Evolutionary conservation across 2,329 filamentous ascomycete species (phyloP), one percentile per base, ranked within the genome.

Genomic region (Verticillium isaacii): DNA sequence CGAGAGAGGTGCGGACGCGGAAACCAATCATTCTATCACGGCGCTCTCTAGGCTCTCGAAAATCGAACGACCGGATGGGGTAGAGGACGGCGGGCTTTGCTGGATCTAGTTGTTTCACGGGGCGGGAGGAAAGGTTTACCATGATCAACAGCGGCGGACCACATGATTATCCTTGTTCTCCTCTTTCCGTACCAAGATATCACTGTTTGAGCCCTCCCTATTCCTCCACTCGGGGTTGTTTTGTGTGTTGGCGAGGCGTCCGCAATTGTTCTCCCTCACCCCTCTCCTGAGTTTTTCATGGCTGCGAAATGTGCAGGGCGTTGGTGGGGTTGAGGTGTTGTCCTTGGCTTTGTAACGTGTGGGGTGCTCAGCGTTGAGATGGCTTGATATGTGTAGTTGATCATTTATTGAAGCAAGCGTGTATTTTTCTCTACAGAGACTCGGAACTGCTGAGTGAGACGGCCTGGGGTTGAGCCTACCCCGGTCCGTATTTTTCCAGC

Each of bases 101-200:
- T 23, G 45, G 45, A 50, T 50, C 45, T 23, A n/a, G 45, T 19
- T 50, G 45, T 50, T 50, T 50, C 8, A 23, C n/a, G 45, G 45
- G 19, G 8, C 2, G 29, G 19, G 19, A 45, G 32, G 52, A 32
- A n/a, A 6, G 58, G 58, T 29, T 19, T 54, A 19, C 32, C 32
- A 50, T 23, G 45, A 50, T 11, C 19, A 50, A n/a, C 45, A 52
- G 59, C 19, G 59, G 59, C 50, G n/a, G 34, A 56, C 55, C 41
- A 56, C 59, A 45, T 41, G 34, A 60, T 52, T 57, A 60, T 55
- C 50, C 36, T 57, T 45, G 52, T n/a, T 60, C 34, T 19, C 32
- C 58, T 52, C 58, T 34, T 57, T 52, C 59, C 59, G 59, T 56
- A 60, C 37, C 59, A 60, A 60, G 59, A 60, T 57, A 60, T 60